Percentiles rank a stretch among this genome's conserved stretches.
Conservation (phyloP, 192 early-diverging fungal species). For the Coemansia sp. region DNA sequence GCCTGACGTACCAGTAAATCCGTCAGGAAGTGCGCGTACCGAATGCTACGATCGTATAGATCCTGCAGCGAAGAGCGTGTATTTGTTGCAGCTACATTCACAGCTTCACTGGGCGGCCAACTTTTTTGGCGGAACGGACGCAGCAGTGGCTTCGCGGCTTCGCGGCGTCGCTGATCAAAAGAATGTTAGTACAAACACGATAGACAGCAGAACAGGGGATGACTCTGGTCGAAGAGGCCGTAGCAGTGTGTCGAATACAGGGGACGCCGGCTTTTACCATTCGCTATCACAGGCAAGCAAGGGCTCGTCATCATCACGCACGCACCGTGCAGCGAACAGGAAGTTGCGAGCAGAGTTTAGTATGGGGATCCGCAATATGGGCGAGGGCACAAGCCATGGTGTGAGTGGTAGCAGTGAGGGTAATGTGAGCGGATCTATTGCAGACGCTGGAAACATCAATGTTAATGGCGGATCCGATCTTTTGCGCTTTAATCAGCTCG, state of each 20-base stretch:
- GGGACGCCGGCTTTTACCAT: slow-evolving; percentile 34
- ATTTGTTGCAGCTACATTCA: slow-evolving; percentile 59
- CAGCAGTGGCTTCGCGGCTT: slow-evolving; percentile 50
- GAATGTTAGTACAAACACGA: background rate
- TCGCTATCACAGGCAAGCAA: slow-evolving; percentile 45
- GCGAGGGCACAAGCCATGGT: slow-evolving; percentile 11
- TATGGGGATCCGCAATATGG: slow-evolving; percentile 62
- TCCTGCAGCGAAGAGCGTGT: slow-evolving; percentile 63
- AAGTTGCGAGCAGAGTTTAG: slow-evolving; percentile 58
- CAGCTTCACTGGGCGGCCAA: slow-evolving; percentile 54
- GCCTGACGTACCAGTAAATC: slow-evolving; percentile 50
- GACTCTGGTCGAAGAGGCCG: slow-evolving; percentile 11
- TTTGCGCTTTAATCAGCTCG: slow-evolving; percentile 91
- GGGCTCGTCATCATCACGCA: slow-evolving; percentile 63
- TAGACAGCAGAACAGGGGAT: slow-evolving; percentile 5
- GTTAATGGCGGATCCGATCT: slow-evolving; percentile 59
- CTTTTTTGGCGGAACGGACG: slow-evolving; percentile 53
- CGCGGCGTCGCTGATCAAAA: slow-evolving; percentile 34
- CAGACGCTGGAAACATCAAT: slow-evolving; percentile 1
- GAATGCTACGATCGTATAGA: slow-evolving; percentile 77
- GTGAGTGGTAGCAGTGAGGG: slow-evolving; percentile 1
- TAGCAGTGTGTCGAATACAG: slow-evolving; percentile 9
- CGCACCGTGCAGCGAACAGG: slow-evolving; percentile 69
- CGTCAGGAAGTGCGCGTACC: slow-evolving; percentile 80
- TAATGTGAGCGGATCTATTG: background rate